These are phyloP conservation scores for Tricharina praecox DNA, from an alignment of 495 filamentous ascomycete species.

Conservation along the genomic window DNA sequence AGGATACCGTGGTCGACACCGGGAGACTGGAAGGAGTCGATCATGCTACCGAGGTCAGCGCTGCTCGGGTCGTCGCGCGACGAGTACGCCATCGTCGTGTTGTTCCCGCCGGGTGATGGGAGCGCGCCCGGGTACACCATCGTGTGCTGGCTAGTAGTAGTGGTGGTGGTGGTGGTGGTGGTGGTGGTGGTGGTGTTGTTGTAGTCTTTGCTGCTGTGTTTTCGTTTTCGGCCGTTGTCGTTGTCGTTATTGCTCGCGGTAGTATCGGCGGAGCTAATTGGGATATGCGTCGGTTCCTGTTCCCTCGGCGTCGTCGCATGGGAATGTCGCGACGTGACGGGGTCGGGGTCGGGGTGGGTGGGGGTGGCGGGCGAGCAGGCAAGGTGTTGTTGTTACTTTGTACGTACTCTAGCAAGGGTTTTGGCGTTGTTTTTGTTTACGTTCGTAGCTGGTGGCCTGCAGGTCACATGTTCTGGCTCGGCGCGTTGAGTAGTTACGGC, in stretches of 20 bases:
- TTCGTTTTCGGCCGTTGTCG: too few species aligned
- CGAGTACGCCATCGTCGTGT: too few species aligned
- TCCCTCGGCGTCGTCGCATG: neutral
- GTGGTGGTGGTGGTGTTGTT: neutral
- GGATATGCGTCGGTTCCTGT: neutral
- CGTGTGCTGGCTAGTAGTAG: too few species aligned
- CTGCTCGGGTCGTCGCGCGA: neutral
- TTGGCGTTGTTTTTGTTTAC: constrained; percentile 26
- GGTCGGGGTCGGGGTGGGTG: neutral
- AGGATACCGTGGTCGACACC: constrained; percentile 45
- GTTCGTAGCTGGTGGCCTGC: constrained; percentile 4
- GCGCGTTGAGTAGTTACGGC: too few species aligned
- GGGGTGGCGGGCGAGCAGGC: neutral
- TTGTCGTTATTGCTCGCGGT: too few species aligned
- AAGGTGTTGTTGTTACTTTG: neutral
- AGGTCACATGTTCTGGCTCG: neutral
- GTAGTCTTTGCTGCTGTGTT: neutral
- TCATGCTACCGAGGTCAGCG: constrained; percentile 18
- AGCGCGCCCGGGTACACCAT: constrained; percentile 7
- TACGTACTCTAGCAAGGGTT: neutral
- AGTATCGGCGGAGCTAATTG: neutral
- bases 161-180: neutral
- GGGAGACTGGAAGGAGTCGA: constrained; percentile 66
- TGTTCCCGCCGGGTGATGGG: constrained; percentile 1
- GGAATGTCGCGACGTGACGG: too few species aligned